Conservation (phyloP, 106 monocot genomes). For the Dendrobium officinale region DNA sequence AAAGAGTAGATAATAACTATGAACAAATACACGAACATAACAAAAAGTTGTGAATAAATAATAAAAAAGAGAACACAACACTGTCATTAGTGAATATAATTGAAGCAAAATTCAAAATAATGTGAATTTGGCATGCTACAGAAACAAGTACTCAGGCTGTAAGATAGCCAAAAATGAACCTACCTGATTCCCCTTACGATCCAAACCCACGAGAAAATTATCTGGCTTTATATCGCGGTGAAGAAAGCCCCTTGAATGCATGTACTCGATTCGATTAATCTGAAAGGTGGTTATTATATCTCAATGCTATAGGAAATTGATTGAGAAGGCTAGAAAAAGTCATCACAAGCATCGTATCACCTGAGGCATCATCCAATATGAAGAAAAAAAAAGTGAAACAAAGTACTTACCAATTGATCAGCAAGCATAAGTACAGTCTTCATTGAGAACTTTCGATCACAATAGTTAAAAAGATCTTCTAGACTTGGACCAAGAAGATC, state of each 20-base stretch:
- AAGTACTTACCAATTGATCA: constrained; percentile 45
- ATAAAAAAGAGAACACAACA: not conserved
- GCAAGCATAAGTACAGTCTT: constrained; percentile 88
- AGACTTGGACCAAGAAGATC: constrained; percentile 89
- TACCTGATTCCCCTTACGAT: constrained; percentile 84
- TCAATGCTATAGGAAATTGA: too few relatives aligned
- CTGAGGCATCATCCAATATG: not conserved
- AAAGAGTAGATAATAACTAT: not conserved
- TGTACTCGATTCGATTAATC: constrained; percentile 81
- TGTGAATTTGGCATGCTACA: not conserved
- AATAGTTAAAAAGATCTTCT: constrained; percentile 83
- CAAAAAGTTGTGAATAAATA: not conserved
- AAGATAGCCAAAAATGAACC: not conserved
- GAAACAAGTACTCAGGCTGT: not conserved
- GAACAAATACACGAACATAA: not conserved
- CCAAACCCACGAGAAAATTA: constrained; percentile 93
- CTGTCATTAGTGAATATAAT: not conserved
- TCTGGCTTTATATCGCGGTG: constrained; percentile 96
- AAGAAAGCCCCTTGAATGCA: constrained; percentile 87
- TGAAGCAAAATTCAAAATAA: not conserved
- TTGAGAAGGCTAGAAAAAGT: not conserved
- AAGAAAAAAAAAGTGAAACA: not conserved
- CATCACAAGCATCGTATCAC: not conserved
- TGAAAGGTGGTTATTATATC: constrained; percentile 18
- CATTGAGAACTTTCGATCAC: constrained; percentile 52